Conservation (phyloP, 1,139 yeast genomes). For the Suhomyces taliae region DNA sequence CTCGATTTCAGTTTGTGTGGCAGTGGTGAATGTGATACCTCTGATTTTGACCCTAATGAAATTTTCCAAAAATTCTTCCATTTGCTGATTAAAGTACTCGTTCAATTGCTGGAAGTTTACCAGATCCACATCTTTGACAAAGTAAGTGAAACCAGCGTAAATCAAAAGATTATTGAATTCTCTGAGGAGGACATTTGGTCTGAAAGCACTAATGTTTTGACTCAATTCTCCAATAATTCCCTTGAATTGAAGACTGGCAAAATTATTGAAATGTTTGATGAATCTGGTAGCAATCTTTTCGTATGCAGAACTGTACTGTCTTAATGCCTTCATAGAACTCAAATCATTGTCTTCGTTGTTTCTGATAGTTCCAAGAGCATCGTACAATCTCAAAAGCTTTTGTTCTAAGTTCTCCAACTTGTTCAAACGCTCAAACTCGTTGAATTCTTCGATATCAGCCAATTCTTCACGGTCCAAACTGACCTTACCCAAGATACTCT, state of each 20-base stretch:
- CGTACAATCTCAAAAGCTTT: constrained; percentile 58
- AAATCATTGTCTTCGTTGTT: constrained; percentile 49
- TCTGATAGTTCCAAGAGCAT: constrained; percentile 62
- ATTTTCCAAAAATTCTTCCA: constrained; percentile 32
- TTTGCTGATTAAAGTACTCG: constrained; percentile 24
- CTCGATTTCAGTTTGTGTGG: not conserved
- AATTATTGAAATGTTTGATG: constrained; percentile 47
- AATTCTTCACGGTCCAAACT: constrained; percentile 61
- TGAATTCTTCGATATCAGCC: constrained; percentile 45
- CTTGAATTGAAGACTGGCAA: constrained; percentile 46
- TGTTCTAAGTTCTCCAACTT: constrained; percentile 54
- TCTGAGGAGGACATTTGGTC: constrained; percentile 25
- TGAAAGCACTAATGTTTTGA: constrained; percentile 23
- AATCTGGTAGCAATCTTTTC: constrained; percentile 59
- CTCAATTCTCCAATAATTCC: constrained; percentile 32
- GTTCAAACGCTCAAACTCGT: constrained; percentile 49
- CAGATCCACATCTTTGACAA: constrained; percentile 53
- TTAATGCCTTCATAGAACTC: constrained; percentile 71
- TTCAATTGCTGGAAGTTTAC: constrained; percentile 26
- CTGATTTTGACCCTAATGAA: constrained; percentile 26
- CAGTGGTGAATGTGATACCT: constrained; percentile 19
- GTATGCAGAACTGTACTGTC: constrained; percentile 63
- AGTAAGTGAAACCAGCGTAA: constrained; percentile 63
- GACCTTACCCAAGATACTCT: constrained; percentile 66
- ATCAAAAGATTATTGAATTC: constrained; percentile 48